Evolutionary conservation across 2,329 filamentous ascomycete genomes (phyloP), one percentile per base, ranked within the genome.

Genomic region (Colletotrichum shisoi): DNA sequence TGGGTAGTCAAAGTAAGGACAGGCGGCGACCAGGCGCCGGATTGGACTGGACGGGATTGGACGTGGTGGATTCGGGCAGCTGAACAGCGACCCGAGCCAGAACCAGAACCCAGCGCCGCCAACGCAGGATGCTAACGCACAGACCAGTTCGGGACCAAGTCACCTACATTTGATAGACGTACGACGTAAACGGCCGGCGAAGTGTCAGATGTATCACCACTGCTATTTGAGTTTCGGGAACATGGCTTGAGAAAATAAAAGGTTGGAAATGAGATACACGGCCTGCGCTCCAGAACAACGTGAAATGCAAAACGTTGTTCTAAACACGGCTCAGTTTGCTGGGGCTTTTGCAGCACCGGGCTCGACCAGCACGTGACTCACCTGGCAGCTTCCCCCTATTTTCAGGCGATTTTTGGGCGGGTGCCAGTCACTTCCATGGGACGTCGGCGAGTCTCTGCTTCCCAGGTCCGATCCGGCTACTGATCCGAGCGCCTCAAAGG

Each of bases 401-500:
- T 57, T 27, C 51, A 39, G 48, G 56, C 56, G 54, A 45, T 12
- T 34, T 56, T 53, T 61, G 54, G 67, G 21, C 39, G 65, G 69
- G 57, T 52, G 57, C 48, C 46, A 40, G 45, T 62, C 45, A 51
- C n/a, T 51, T 57, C 39, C 34, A 39, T 40, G 40, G 59, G 21
- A 56, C 37, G 45, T 57, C 63, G 60, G 60, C 59, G 52, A 56
- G 63, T 62, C 57, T 44, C 39, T 62, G 57, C 67, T 57, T 60
- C 46, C 62, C 63, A 69, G 34, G 49, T 60, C 59, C 58, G 66
- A 64, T 61, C 27, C 52, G 34, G 49, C 21, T 19, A 4, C 45
- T 70, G 69, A 67, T 39, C 69, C 69, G 61, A 68, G 67, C 69
- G 67, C 24, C 31, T 8, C 4, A 4, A 17, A 69, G 42, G 69